Base-by-base conservation (phyloP, 108 stramenopile species). In the Cyclotella cryptica region DNA sequence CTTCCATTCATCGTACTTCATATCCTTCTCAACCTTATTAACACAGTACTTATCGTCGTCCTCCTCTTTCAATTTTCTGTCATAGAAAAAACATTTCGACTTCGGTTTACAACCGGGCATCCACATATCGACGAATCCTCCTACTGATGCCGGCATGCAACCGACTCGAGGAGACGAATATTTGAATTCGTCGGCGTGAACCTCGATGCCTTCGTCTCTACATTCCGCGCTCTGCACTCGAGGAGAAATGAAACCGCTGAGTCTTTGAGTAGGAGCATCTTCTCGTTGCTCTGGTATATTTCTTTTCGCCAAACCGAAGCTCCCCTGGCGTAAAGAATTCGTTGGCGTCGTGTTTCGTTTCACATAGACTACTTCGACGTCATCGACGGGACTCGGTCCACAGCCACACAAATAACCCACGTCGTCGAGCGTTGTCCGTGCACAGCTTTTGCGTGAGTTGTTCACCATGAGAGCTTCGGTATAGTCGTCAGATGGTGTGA, bases 321-420 rank as follows among this genome's bases (percentile, higher is more conserved):
- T 55, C 22, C 21, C n/a, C 6, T 26, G n/a, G 3, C 24, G 55
- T 1, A 21, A n/a, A 19, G 19, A 22, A n/a, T 55, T 55, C n/a
- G 19, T n/a, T 55, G 55, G n/a, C 22, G 24, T 24, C 55, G n/a
- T 19, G 5, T 55, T 55, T n/a, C 55, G 55, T 24, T 55, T 55
- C 55, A 55, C 55, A 26, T 55, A 55, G 1, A 55, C 55, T 24
- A 55, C 55, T 24, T 55, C 55, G 22, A 22, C 55, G n/a, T 55
- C 55, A 26, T 55, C 55, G 24, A 24, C 22, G 19, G 55, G 21
- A 26, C 55, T 24, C 55, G 21, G 21, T 26, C 55, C 55, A 55
- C 55, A 55, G 55, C 55, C 55, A 24, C 55, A 55, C 24, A 55
- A 22, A 22, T 55, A 55, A 22, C 55, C 55, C 22, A 55, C 22